phyloP scores from a whole-genome alignment of 148 eudicot genomes.

The Vaccinium vitisidaea region DNA sequence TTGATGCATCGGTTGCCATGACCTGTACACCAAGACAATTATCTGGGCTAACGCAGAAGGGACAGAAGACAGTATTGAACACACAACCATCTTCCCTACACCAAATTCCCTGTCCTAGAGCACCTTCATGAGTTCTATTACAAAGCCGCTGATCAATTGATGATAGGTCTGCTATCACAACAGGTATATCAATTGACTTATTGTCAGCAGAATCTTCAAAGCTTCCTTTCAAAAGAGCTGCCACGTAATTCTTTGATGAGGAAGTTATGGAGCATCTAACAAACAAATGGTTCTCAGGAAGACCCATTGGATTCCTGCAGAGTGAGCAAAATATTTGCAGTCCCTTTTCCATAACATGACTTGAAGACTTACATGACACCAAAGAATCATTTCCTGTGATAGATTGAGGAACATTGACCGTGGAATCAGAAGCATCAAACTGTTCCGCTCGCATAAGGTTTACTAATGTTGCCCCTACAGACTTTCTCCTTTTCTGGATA shows the following conservation, averaged over 20 bases:
- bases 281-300: constrained; percentile 47
- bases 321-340: constrained; percentile 57
- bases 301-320: constrained; percentile 66
- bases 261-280: constrained; percentile 45
- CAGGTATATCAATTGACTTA: constrained; percentile 30
- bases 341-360: constrained; percentile 32
- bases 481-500: constrained; percentile 61
- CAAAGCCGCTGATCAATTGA: constrained; percentile 53
- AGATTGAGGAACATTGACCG: constrained; percentile 20
- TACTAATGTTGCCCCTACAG: constrained; percentile 32
- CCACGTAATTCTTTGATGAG: constrained; percentile 52
- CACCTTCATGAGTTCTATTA: constrained; percentile 29
- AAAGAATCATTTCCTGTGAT: constrained; percentile 18
- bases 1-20: constrained; percentile 75
- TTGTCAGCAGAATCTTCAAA: constrained; percentile 20
- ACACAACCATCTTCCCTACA: constrained; percentile 90
- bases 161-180: constrained; percentile 47
- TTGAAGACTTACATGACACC: constrained; percentile 16
- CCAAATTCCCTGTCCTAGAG: constrained; percentile 74
- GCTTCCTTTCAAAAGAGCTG: constrained; percentile 36
- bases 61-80: constrained; percentile 59
- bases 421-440: constrained; percentile 30
- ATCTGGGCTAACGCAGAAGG: constrained; percentile 49
- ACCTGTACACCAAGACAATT: constrained; percentile 73
- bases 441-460: constrained; percentile 30